Percentiles rank a stretch among this genome's conserved stretches.
Conservation (phyloP, 352 stramenopile species). For the Discostella stelligera region DNA sequence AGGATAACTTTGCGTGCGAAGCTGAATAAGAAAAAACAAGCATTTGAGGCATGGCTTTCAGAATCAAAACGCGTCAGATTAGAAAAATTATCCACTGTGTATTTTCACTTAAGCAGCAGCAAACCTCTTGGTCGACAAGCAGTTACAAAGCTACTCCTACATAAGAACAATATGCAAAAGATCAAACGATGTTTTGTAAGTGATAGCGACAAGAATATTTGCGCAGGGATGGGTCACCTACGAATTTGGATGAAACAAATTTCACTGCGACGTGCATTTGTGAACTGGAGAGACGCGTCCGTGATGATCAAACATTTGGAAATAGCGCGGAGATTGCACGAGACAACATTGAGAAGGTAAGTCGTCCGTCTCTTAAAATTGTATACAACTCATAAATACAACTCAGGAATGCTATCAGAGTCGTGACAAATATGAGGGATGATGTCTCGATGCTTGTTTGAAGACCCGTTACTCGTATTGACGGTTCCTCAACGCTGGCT, state of each 20-base stretch:
- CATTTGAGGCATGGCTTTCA: conserved; percentile 11
- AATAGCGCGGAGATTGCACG: neutral
- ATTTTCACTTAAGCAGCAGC: neutral
- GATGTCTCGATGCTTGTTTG: neutral
- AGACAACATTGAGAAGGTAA: neutral
- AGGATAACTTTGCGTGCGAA: neutral
- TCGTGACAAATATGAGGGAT: neutral
- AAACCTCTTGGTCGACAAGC: neutral
- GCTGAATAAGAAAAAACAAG: conserved; percentile 8
- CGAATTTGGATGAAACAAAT: neutral
- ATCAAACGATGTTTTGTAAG: conserved; percentile 18
- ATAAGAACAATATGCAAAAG: conserved; percentile 10
- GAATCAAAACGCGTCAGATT: conserved; percentile 12
- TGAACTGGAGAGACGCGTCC: neutral
- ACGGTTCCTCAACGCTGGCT: neutral
- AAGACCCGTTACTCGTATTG: neutral
- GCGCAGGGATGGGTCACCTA: conserved; percentile 2
- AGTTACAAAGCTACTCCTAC: conserved; percentile 2
- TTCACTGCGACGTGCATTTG: neutral
- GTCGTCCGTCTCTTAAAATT: conserved; percentile 4
- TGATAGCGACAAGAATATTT: neutral
- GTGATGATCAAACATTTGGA: neutral
- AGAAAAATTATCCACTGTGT: neutral
- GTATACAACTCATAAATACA: neutral
- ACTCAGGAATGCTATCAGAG: neutral